phyloP scores from a whole-genome alignment of 129 eudicot species.

The Flaveria bidentis region DNA sequence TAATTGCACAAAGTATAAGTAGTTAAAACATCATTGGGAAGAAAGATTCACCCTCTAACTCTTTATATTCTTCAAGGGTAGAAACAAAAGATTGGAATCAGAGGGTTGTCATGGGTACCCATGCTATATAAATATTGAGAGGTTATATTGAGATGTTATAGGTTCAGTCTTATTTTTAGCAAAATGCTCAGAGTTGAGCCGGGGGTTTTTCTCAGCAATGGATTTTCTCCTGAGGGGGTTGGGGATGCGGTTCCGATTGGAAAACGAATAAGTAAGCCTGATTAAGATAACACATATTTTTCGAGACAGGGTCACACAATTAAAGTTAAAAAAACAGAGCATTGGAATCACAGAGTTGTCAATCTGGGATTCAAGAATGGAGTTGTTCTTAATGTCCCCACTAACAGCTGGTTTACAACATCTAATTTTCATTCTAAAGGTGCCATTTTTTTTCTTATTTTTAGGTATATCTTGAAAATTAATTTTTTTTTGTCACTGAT shows the following conservation, averaged over 20 bases:
- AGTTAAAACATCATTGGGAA: neutral
- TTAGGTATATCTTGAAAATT: conserved; percentile 35
- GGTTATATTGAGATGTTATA: too few relatives aligned
- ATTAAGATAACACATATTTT: too few relatives aligned
- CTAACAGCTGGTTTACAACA: conserved; percentile 46
- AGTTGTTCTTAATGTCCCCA: conserved; percentile 39
- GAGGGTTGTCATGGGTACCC: conserved; percentile 18
- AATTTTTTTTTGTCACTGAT: conserved; percentile 35
- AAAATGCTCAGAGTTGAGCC: too few relatives aligned
- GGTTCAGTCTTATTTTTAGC: too few relatives aligned
- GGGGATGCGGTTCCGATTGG: too few relatives aligned
- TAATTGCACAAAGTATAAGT: conserved; percentile 21
- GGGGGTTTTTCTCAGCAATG: too few relatives aligned
- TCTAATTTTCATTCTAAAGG: conserved; percentile 37
- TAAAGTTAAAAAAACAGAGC: too few relatives aligned
- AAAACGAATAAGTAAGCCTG: too few relatives aligned
- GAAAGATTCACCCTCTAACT: conserved; percentile 12
- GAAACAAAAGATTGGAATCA: conserved; percentile 22
- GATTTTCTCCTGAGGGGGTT: too few relatives aligned
- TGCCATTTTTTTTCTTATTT: conserved; percentile 31
- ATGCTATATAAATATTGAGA: too few relatives aligned
- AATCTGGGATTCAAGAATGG: conserved; percentile 30
- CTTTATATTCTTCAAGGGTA: neutral
- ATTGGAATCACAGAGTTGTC: conserved; percentile 27
- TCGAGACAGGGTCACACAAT: too few relatives aligned